These are phyloP conservation scores for Epithele typhae DNA, from an alignment of 768 basidiomycete genomes.

Conservation along the genomic window DNA sequence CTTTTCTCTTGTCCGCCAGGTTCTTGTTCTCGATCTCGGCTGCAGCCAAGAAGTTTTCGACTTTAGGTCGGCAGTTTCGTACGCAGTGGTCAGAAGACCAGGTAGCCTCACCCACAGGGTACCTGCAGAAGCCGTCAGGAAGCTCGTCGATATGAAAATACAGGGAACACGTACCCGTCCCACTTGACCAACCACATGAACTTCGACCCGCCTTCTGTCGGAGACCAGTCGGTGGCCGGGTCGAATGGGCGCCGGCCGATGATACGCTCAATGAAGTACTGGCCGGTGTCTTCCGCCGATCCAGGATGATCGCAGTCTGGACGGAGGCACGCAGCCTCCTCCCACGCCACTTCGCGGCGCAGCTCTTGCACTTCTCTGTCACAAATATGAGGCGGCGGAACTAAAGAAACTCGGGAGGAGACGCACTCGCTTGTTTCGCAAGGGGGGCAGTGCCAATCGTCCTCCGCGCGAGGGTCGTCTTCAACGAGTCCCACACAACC, in stretches of 20 bases:
- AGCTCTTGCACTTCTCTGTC: not conserved
- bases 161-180: slow-evolving; percentile 14
- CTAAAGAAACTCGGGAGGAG: not conserved
- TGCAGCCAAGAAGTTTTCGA: slow-evolving; percentile 16
- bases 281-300: slow-evolving; percentile 10
- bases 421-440: slow-evolving; percentile 19
- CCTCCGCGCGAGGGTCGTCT: slow-evolving; percentile 15
- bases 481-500: slow-evolving; percentile 17
- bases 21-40: slow-evolving; percentile 15
- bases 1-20: slow-evolving; percentile 1
- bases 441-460: slow-evolving; percentile 17
- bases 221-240: not conserved
- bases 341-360: slow-evolving; percentile 1
- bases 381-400: too few relatives aligned
- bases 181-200: slow-evolving; percentile 21
- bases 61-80: slow-evolving; percentile 9
- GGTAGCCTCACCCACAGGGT: slow-evolving; percentile 6
- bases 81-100: slow-evolving; percentile 14
- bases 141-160: not conserved
- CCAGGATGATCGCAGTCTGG: slow-evolving; percentile 14
- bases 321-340: slow-evolving; percentile 12
- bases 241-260: slow-evolving; percentile 18
- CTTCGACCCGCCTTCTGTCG: not conserved
- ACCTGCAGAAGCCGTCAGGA: slow-evolving; percentile 4
- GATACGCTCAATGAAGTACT: slow-evolving; percentile 22